phyloP scores from a whole-genome alignment of 352 stramenopile genomes.

The Pythium aquatile region DNA sequence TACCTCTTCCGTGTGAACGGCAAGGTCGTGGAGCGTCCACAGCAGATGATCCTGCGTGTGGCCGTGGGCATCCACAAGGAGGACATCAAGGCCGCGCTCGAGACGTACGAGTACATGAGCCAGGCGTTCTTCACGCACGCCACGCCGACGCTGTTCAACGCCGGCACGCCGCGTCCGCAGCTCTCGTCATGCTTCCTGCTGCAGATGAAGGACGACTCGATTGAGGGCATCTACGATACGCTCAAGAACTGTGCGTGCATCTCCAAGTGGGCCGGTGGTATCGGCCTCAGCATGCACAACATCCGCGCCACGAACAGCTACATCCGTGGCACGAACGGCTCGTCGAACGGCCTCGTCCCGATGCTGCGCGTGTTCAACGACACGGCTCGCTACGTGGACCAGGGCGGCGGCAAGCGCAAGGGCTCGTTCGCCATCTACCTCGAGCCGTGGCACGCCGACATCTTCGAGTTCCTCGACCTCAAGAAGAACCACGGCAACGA shows the following conservation, averaged over 20 bases:
- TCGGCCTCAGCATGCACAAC: conserved; percentile 98
- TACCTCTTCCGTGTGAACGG: conserved; percentile 97
- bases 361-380: conserved; percentile 99
- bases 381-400: conserved; percentile 99
- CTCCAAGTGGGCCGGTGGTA: conserved; percentile 99
- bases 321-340: conserved; percentile 98
- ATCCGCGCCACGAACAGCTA: conserved; percentile 96
- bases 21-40: conserved; percentile 95
- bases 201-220: conserved; percentile 98
- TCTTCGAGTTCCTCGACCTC: conserved; percentile 98
- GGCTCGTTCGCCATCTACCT: conserved; percentile 99
- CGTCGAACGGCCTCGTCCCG: conserved; percentile 98
- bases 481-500: conserved; percentile 99
- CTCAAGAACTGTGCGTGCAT: conserved; percentile 99
- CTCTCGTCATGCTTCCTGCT: conserved; percentile 98
- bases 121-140: conserved; percentile 98
- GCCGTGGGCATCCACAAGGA: conserved; percentile 97
- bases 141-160: conserved; percentile 99
- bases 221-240: conserved; percentile 99
- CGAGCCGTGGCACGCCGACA: conserved; percentile 99
- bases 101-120: conserved; percentile 99
- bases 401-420: conserved; percentile 97
- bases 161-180: conserved; percentile 97
- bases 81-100: conserved; percentile 92
- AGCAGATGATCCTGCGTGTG: conserved; percentile 99